Conservation (phyloP, 805 yeast genomes). For the Candida vaughaniae region DNA sequence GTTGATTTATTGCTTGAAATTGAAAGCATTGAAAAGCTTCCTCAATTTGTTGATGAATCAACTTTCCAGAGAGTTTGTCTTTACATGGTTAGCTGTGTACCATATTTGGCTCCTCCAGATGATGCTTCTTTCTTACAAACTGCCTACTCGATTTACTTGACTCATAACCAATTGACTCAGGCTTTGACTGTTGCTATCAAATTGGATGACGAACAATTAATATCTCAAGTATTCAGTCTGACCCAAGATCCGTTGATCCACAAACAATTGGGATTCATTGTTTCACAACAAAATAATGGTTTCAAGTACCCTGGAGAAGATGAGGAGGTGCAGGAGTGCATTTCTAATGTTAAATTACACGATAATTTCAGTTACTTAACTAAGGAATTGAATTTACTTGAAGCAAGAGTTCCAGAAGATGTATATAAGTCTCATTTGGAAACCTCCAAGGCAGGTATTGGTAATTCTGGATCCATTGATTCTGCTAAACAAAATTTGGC, state of each 20-base stretch:
- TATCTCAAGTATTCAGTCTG: slow-evolving; percentile 77
- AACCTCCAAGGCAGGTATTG: slow-evolving; percentile 56
- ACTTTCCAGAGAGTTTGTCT: slow-evolving; percentile 88
- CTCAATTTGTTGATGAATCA: slow-evolving; percentile 79
- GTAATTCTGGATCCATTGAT: slow-evolving; percentile 60
- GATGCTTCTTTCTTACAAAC: slow-evolving; percentile 82
- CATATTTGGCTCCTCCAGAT: slow-evolving; percentile 92
- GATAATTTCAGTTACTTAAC: slow-evolving; percentile 79
- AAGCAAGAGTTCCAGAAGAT: slow-evolving; percentile 93
- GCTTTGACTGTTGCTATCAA: slow-evolving; percentile 88
- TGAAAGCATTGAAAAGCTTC: slow-evolving; percentile 79
- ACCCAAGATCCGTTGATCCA: slow-evolving; percentile 72
- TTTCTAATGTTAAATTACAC: slow-evolving; percentile 74
- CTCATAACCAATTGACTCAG: slow-evolving; percentile 78
- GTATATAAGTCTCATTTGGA: slow-evolving; percentile 90
- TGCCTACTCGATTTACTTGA: slow-evolving; percentile 80
- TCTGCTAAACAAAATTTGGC: slow-evolving; percentile 96
- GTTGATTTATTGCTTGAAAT: slow-evolving; percentile 89
- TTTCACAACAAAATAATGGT: slow-evolving; percentile 83
- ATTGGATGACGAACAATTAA: slow-evolving; percentile 76
- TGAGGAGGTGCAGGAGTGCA: slow-evolving; percentile 77
- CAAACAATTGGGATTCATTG: slow-evolving; percentile 86
- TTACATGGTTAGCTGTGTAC: slow-evolving; percentile 95
- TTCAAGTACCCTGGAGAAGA: slow-evolving; percentile 60
- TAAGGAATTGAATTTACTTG: slow-evolving; percentile 82